Evolutionary conservation across 495 filamentous ascomycete species (phyloP).

Genomic region (Penicillium dipodomyicola): DNA sequence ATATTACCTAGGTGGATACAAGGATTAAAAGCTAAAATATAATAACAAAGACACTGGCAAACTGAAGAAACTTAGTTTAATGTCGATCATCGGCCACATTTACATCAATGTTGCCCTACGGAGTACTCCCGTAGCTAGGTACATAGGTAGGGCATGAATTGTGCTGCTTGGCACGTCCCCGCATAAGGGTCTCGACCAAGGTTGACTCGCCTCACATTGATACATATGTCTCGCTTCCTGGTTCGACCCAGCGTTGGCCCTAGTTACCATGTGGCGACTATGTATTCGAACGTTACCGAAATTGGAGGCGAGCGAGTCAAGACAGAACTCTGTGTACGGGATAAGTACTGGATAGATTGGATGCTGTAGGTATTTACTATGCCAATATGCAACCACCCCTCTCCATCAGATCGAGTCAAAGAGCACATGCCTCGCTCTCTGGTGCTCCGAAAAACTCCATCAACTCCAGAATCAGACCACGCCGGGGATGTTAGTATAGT

Average conservation of each 20-base stretch:
- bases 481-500: constrained; percentile 23
- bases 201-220: neutral
- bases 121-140: too few species aligned
- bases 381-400: neutral
- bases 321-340: neutral
- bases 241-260: neutral
- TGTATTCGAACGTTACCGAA: neutral
- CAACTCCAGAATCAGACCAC: constrained; percentile 6
- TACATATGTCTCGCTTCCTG: neutral
- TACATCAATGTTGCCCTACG: too few species aligned
- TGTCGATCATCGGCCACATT: too few species aligned
- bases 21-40: neutral
- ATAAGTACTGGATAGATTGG: constrained; percentile 5
- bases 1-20: too few species aligned
- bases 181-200: neutral
- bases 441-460: neutral
- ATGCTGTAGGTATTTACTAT: constrained; percentile 11
- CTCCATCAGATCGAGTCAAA: neutral
- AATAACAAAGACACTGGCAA: neutral
- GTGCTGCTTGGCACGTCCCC: neutral
- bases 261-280: constrained; percentile 11
- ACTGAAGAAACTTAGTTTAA: too few species aligned
- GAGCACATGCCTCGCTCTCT: neutral
- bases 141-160: too few species aligned
- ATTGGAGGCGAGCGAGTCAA: neutral